Percentiles rank a stretch among this genome's conserved stretches.
These are phyloP conservation scores for Aspergillus melleus DNA, from an alignment of 2,329 filamentous ascomycete species.

Conservation along the genomic window DNA sequence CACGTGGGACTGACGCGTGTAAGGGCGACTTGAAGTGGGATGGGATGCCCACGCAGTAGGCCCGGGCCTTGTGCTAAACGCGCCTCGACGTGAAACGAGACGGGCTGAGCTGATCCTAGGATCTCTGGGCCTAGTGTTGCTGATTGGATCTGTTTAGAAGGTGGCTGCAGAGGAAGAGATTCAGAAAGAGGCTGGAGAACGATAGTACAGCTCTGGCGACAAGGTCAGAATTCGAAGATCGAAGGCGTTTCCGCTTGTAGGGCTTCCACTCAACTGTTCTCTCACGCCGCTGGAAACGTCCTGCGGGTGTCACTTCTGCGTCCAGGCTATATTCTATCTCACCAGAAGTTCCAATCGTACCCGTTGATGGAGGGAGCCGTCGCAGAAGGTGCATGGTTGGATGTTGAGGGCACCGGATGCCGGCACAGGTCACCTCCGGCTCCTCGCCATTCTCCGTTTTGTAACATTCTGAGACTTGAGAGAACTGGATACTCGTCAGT, in stretches of 20 bases:
- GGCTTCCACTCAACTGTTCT: conserved; percentile 11
- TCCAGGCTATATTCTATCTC: conserved; percentile 15
- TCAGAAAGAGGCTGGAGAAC: background rate
- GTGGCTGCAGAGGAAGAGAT: background rate
- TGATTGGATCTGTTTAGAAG: background rate
- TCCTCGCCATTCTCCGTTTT: background rate
- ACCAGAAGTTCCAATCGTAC: background rate
- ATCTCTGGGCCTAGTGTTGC: background rate
- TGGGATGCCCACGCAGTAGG: conserved; percentile 9
- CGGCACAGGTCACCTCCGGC: background rate
- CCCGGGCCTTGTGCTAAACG: conserved; percentile 16
- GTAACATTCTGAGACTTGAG: conserved; percentile 16
- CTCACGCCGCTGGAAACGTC: conserved; percentile 1
- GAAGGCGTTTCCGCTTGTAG: background rate
- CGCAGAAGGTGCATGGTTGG: conserved; percentile 10
- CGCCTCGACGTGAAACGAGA: conserved; percentile 1
- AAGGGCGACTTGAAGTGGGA: conserved; percentile 16
- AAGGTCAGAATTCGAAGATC: background rate
- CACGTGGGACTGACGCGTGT: background rate
- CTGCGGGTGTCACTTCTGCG: conserved; percentile 2
- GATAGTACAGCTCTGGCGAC: background rate
- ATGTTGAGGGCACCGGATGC: background rate
- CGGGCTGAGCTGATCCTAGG: background rate
- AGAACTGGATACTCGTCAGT: conserved; percentile 5
- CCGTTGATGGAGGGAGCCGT: conserved; percentile 15